Base-by-base conservation (phyloP, 139 green algal genomes). In the Tetradesmus lagerheimii region DNA sequence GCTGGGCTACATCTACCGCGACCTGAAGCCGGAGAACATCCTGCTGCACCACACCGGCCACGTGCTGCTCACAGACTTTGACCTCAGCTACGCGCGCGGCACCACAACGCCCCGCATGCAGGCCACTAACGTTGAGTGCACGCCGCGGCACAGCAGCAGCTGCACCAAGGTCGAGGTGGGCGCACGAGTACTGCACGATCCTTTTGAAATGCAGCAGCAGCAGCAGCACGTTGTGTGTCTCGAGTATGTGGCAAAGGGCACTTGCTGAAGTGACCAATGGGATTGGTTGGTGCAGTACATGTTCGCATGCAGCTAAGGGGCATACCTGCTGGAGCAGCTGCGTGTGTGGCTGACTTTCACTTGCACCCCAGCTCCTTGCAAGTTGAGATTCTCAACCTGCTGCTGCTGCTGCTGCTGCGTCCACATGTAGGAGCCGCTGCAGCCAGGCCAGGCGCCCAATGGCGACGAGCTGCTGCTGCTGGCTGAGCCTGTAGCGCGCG, bases 11-110 rank as follows among this genome's bases (percentile, higher is more conserved):
- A 94, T 99, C 64, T 99, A 99, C 93, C 91, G 98, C 12, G 98
- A 99, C 92, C 94, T 99, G 23, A 99, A 99, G 95, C 98, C 98
- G 2, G 98, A 99, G 94, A 99, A 99, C 95, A 98, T 99, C 86
- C 93, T 99, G 84, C 90, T 99, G 79, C 95, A 97, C 82, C 86
- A 92, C 37, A 94, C 91, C 5, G 98, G 98, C 43, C 98, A 99
- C 94, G 93, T 98, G 86, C 94, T 98, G 92, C 93, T 99, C 39
- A 99, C 98, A 25, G 98, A 99, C 92, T 99, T 99, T 89, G 98
- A 99, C 93, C 95, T 99, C 34, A 96, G 92, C 34, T 98, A 95
- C 91, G 91, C 88, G 85, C 96, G 96, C 64, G 94, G 94, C 47
- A 80, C 83, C 39, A 97, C 95, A 35, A 86, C 75, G 20, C 89